Conservation (phyloP, 768 basidiomycete species). For the Collybia sordida region DNA sequence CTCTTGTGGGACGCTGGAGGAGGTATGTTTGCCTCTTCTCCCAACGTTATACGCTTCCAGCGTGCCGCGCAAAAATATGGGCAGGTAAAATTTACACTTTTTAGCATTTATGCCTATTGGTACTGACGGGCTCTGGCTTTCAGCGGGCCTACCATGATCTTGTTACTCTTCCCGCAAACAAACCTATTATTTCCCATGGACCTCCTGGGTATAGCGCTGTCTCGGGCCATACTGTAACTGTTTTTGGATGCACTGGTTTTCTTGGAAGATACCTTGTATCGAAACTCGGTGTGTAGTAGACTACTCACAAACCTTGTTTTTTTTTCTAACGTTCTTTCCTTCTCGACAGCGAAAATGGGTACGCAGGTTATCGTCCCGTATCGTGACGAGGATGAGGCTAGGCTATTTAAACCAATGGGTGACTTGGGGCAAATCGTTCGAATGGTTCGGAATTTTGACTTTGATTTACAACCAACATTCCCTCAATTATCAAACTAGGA, state of each 20-base stretch:
- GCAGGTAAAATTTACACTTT: slow-evolving; percentile 34
- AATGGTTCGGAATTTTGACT: slow-evolving; percentile 56
- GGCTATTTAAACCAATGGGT: slow-evolving; percentile 89
- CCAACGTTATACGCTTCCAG: slow-evolving; percentile 52
- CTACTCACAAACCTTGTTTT: slow-evolving; percentile 3
- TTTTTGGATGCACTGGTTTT: slow-evolving; percentile 96
- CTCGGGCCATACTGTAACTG: slow-evolving; percentile 90
- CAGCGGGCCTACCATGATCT: slow-evolving; percentile 80
- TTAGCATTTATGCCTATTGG: neutral
- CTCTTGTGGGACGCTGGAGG: slow-evolving; percentile 19
- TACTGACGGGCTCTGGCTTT: slow-evolving; percentile 3
- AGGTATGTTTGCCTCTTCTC: slow-evolving; percentile 45
- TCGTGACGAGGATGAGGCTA: slow-evolving; percentile 90
- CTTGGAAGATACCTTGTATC: slow-evolving; percentile 91
- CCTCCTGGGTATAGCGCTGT: slow-evolving; percentile 84
- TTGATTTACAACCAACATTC: slow-evolving; percentile 1
- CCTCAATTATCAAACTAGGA: slow-evolving; percentile 54
- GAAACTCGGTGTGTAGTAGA: slow-evolving; percentile 72
- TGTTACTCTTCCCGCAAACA: slow-evolving; percentile 53
- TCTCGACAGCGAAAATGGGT: slow-evolving; percentile 72
- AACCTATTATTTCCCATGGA: slow-evolving; percentile 75
- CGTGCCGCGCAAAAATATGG: slow-evolving; percentile 44
- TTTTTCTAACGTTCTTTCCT: slow-evolving; percentile 1
- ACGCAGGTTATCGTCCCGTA: slow-evolving; percentile 95
- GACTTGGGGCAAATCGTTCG: slow-evolving; percentile 96